Conservation (phyloP, 441 rosid genomes). For the Mallotus japonicus region DNA sequence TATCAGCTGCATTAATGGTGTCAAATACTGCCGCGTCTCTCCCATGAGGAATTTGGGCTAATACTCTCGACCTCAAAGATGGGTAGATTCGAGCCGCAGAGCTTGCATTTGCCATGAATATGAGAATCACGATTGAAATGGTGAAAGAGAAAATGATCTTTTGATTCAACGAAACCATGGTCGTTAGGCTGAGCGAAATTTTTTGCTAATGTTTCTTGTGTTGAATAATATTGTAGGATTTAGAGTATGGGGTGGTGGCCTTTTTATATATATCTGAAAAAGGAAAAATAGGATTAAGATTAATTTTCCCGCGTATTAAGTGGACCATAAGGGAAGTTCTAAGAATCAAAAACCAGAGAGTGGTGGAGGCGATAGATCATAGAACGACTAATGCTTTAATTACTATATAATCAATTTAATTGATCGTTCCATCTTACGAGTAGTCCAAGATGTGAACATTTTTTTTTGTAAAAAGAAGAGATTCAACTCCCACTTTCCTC, state of each 20-base stretch:
- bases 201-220: too few relatives aligned
- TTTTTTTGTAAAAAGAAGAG: too few relatives aligned
- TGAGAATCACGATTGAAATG: not conserved
- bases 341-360: not conserved
- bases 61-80: not conserved
- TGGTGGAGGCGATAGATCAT: not conserved
- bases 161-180: constrained; percentile 2
- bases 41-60: not conserved
- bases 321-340: not conserved
- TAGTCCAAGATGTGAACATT: too few relatives aligned
- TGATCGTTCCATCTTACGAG: too few relatives aligned
- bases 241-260: not conserved
- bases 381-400: too few relatives aligned
- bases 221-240: not conserved
- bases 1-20: not conserved
- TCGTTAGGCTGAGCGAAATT: not conserved
- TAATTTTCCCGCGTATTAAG: constrained; percentile 4
- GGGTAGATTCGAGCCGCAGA: constrained; percentile 9
- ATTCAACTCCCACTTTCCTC: too few relatives aligned
- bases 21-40: not conserved
- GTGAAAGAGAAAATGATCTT: not conserved
- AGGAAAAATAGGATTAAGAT: too few relatives aligned
- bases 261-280: too few relatives aligned
- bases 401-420: too few relatives aligned
- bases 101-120: not conserved